Conservation (phyloP, 2,329 filamentous ascomycete species). For the Myriosclerotinia duriaeana region DNA sequence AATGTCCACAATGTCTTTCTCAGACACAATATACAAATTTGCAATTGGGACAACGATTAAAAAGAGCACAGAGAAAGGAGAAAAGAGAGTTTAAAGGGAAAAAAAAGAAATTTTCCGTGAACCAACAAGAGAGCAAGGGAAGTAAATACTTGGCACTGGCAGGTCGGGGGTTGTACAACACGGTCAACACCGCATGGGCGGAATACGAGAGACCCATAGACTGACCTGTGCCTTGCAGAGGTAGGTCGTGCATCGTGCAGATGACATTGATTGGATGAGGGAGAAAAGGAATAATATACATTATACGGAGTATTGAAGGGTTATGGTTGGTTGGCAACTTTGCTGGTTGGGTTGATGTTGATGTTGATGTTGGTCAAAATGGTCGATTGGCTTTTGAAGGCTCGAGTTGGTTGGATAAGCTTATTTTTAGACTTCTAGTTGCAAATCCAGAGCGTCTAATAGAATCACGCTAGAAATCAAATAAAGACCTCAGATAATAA, state of each 20-base stretch:
- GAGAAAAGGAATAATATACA: neutral
- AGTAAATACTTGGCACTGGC: slow-evolving; percentile 6
- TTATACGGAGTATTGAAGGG: neutral
- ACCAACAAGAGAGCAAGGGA: slow-evolving; percentile 9
- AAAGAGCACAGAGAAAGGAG: neutral
- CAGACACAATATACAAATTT: neutral
- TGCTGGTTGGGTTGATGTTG: neutral
- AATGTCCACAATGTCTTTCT: neutral
- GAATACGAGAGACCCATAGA: neutral
- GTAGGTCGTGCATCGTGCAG: slow-evolving; percentile 1
- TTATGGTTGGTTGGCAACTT: neutral
- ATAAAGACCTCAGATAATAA: too few relatives aligned
- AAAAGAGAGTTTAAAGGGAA: neutral
- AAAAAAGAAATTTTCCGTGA: neutral
- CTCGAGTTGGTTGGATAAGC: too few relatives aligned
- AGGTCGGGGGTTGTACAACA: slow-evolving; percentile 1
- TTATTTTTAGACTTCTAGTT: too few relatives aligned
- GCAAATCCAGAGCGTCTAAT: too few relatives aligned
- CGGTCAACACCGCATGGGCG: too few relatives aligned
- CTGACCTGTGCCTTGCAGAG: slow-evolving; percentile 6
- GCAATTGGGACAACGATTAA: neutral
- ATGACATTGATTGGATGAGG: neutral
- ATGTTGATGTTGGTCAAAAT: neutral
- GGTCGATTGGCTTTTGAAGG: too few relatives aligned
- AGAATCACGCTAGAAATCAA: too few relatives aligned